Evolutionary conservation across 768 basidiomycete genomes (phyloP).

Genomic region (Dacryopinax primogenitus): DNA sequence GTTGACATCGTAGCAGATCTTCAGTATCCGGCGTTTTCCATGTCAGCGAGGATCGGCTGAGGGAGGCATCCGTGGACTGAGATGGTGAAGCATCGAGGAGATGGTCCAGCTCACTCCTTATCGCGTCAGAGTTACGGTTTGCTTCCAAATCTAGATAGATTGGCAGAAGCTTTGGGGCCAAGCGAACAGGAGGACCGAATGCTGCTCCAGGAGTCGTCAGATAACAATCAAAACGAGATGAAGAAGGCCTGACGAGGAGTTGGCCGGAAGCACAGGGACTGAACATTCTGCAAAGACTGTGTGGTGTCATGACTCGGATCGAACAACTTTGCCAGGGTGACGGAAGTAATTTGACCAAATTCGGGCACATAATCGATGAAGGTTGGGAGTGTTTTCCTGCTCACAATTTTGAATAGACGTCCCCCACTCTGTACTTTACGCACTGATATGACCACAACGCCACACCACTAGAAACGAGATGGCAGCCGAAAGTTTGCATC

Average conservation of each 20-base stretch:
- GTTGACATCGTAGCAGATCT: neutral
- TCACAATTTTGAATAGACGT: neutral
- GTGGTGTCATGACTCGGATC: neutral
- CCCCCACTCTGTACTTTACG: neutral
- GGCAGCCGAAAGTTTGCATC: constrained; percentile 21
- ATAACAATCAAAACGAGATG: neutral
- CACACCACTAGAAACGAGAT: constrained; percentile 38
- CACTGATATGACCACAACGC: constrained; percentile 32
- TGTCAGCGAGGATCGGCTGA: neutral
- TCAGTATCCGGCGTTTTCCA: neutral
- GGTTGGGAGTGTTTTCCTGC: neutral
- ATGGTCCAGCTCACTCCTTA: neutral
- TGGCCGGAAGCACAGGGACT: neutral
- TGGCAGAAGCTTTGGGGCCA: neutral
- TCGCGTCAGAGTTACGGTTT: neutral
- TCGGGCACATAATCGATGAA: neutral
- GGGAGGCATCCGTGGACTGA: neutral
- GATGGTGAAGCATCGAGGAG: neutral
- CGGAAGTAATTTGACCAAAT: neutral
- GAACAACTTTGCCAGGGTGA: neutral
- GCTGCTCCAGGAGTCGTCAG: neutral
- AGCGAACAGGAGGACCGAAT: neutral
- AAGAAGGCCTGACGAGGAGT: neutral
- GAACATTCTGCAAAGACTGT: neutral
- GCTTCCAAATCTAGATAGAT: neutral